Evolutionary conservation across 371 early-diverging fungal genomes (phyloP).

Genomic region (Rhizopus arrhizus): DNA sequence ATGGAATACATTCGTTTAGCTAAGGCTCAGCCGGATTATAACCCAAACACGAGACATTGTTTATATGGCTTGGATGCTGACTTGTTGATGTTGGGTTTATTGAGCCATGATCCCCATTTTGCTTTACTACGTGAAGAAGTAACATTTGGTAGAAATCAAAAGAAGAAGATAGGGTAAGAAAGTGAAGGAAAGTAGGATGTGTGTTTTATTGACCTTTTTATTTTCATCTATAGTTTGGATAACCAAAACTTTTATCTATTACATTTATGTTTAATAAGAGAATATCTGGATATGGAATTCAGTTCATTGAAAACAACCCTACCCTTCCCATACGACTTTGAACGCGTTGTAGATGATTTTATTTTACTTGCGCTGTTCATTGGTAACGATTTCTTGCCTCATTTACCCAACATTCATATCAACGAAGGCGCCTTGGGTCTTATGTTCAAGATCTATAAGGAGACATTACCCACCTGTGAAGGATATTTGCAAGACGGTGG

Average conservation of each 20-base stretch:
- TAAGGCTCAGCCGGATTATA: conserved; percentile 78
- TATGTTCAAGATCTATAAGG: conserved; percentile 86
- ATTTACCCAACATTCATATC: conserved; percentile 93
- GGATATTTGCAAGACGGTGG: conserved; percentile 92
- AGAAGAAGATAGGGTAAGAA: conserved; percentile 51
- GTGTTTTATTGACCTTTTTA: neutral
- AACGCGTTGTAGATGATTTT: conserved; percentile 96
- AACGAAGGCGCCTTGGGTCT: conserved; percentile 89
- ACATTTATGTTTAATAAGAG: conserved; percentile 87
- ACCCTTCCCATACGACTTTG: conserved; percentile 78
- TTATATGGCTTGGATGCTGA: conserved; percentile 99
- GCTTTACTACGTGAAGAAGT: conserved; percentile 97
- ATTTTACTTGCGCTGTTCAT: conserved; percentile 92
- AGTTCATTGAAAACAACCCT: conserved; percentile 48
- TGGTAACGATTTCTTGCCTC: conserved; percentile 99
- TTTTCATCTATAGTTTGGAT: conserved; percentile 41
- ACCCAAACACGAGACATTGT: conserved; percentile 90
- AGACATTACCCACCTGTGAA: conserved; percentile 64
- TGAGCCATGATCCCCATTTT: conserved; percentile 96
- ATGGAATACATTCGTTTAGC: conserved; percentile 95
- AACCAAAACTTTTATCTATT: conserved; percentile 75
- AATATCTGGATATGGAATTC: conserved; percentile 92
- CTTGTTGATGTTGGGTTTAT: conserved; percentile 96
- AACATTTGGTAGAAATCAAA: conserved; percentile 74
- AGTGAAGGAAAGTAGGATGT: neutral